Conservation (phyloP, 495 filamentous ascomycete species). For the Parmelia sp. region DNA sequence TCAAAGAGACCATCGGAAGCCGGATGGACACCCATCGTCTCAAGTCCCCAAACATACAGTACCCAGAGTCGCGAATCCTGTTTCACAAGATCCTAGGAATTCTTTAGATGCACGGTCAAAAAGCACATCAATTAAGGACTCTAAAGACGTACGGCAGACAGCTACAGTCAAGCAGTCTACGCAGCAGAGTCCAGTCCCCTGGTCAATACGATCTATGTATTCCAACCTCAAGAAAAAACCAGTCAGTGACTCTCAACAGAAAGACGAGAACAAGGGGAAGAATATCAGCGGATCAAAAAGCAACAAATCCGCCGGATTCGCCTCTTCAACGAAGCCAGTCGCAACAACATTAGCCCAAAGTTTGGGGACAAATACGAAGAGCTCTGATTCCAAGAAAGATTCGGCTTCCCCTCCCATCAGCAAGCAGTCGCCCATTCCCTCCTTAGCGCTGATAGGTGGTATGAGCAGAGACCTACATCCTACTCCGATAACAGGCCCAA, state of each 20-base stretch:
- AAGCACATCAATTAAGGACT: neutral
- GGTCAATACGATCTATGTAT: constrained; percentile 1
- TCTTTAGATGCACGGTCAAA: neutral
- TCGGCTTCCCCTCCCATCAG: neutral
- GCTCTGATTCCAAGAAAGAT: neutral
- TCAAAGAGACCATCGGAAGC: neutral
- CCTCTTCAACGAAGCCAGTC: neutral
- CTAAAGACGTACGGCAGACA: neutral
- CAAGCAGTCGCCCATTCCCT: neutral
- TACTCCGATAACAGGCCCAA: neutral
- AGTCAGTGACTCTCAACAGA: neutral
- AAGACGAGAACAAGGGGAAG: neutral
- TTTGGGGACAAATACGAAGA: neutral
- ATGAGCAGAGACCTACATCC: neutral
- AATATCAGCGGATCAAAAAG: neutral
- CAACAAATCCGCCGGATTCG: neutral
- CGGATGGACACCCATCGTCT: neutral
- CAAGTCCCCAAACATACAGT: neutral
- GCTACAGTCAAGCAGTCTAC: neutral
- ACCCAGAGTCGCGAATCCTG: neutral
- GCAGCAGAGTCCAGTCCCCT: neutral
- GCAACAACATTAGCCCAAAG: neutral
- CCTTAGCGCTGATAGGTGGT: neutral
- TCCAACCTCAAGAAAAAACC: neutral
- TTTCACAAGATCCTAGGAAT: neutral